These are phyloP conservation scores for Cairneyella variabilis DNA, from an alignment of 495 filamentous ascomycete species.

Conservation along the genomic window DNA sequence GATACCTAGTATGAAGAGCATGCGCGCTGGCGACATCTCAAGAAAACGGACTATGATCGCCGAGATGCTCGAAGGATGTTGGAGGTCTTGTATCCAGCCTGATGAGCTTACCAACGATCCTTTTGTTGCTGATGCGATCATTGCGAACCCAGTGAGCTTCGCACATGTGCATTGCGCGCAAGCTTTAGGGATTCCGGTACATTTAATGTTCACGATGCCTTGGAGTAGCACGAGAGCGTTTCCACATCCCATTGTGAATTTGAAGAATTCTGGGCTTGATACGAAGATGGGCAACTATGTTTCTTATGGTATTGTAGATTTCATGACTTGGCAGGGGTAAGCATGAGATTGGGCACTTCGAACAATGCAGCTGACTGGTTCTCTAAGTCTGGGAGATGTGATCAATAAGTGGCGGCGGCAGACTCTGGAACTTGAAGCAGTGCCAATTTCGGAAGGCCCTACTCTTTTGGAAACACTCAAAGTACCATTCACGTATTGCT, in stretches of 20 bases:
- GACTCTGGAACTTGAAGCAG: conserved; percentile 49
- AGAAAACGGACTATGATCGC: conserved; percentile 43
- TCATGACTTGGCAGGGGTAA: conserved; percentile 60
- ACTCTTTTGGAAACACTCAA: conserved; percentile 47
- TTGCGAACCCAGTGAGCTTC: conserved; percentile 63
- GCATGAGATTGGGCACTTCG: too few species aligned
- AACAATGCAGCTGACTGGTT: too few species aligned
- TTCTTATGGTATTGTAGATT: conserved; percentile 64
- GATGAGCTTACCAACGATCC: conserved; percentile 43
- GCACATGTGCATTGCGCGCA: conserved; percentile 65
- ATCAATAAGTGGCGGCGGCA: conserved; percentile 58
- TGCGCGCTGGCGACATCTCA: conserved; percentile 42
- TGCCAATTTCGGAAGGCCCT: conserved; percentile 49
- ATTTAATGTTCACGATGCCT: conserved; percentile 72
- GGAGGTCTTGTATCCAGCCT: conserved; percentile 57
- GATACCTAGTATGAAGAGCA: conserved; percentile 42
- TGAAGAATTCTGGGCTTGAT: conserved; percentile 55
- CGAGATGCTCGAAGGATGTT: conserved; percentile 60
- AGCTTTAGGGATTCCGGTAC: conserved; percentile 54
- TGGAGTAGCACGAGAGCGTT: conserved; percentile 63
- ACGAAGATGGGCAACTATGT: conserved; percentile 63
- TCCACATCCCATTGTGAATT: conserved; percentile 67
- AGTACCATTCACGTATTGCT: conserved; percentile 57
- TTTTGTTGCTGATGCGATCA: conserved; percentile 63
- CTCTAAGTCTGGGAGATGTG: conserved; percentile 54